A percentile compares a stretch with the other conserved stretches of the same genome.
Conservation (phyloP, 225 moss, liverwort and hornwort species). For the Lunularia cruciata region DNA sequence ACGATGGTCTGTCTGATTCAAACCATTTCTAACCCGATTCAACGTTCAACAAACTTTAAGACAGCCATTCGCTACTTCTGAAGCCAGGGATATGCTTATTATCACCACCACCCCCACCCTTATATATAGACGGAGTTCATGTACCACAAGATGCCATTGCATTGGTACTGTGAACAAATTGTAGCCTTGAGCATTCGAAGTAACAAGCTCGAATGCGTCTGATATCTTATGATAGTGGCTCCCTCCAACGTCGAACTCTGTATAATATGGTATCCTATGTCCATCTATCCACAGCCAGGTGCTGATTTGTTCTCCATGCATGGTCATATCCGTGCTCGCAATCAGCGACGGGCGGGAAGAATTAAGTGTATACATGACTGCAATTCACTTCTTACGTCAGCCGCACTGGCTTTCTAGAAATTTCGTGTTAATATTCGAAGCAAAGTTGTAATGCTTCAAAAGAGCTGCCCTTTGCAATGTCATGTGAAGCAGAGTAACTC, state of each 20-base stretch:
- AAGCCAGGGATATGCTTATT: no score
- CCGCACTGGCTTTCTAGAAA: neutral
- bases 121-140: neutral
- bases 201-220: conserved; percentile 35
- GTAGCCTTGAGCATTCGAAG: conserved; percentile 32
- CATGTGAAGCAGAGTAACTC: no score
- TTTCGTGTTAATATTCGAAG: no score
- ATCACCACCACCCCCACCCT: no score
- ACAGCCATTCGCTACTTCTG: no score
- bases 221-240: conserved; percentile 34
- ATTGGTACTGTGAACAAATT: conserved; percentile 39
- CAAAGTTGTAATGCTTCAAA: no score
- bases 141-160: conserved; percentile 54
- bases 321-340: conserved; percentile 47
- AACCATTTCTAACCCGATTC: no score
- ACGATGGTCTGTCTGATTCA: neutral
- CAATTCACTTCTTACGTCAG: neutral
- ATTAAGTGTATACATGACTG: conserved; percentile 20
- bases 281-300: conserved; percentile 49
- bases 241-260: conserved; percentile 46
- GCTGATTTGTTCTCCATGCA: conserved; percentile 37
- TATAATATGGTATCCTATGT: conserved; percentile 45
- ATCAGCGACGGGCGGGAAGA: conserved; percentile 46
- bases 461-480: no score
- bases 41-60: no score